phyloP scores from a whole-genome alignment of 169 alveolate genomes.

The Miamiensis avidus region DNA sequence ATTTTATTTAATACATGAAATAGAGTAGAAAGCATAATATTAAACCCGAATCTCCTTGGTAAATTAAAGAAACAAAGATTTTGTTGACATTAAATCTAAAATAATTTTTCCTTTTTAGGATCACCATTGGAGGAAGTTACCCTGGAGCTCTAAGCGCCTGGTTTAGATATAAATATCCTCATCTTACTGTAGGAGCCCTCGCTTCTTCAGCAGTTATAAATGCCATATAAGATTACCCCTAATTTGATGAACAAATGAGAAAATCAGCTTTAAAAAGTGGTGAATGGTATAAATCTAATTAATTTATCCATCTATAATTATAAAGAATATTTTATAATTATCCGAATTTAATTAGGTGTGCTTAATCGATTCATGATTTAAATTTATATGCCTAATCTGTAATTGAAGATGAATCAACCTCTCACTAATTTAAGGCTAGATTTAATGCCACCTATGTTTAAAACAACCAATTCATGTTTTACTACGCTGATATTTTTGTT shows the following conservation, averaged over 20 bases:
- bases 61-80: background rate
- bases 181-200: constrained; percentile 42
- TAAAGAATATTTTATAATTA: background rate
- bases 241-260: constrained; percentile 42
- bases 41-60: background rate
- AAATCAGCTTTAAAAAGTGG: background rate
- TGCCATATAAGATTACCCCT: constrained; percentile 32
- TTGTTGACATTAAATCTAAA: too few relatives aligned
- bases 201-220: constrained; percentile 43
- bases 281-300: background rate
- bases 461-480: constrained; percentile 6
- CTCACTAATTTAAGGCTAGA: background rate
- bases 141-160: constrained; percentile 6
- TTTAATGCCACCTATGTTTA: background rate
- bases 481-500: constrained; percentile 16
- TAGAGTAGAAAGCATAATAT: background rate
- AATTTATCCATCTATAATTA: background rate
- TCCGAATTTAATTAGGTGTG: background rate
- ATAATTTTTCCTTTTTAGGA: background rate
- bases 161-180: constrained; percentile 46
- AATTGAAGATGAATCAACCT: background rate
- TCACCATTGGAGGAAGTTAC: background rate
- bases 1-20: background rate
- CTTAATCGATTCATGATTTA: constrained; percentile 16
- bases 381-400: background rate